A percentile compares a stretch with the other conserved stretches of the same genome.
These are phyloP conservation scores for Scytalidium sp. DNA, from an alignment of 2,329 filamentous ascomycete genomes.

Conservation along the genomic window DNA sequence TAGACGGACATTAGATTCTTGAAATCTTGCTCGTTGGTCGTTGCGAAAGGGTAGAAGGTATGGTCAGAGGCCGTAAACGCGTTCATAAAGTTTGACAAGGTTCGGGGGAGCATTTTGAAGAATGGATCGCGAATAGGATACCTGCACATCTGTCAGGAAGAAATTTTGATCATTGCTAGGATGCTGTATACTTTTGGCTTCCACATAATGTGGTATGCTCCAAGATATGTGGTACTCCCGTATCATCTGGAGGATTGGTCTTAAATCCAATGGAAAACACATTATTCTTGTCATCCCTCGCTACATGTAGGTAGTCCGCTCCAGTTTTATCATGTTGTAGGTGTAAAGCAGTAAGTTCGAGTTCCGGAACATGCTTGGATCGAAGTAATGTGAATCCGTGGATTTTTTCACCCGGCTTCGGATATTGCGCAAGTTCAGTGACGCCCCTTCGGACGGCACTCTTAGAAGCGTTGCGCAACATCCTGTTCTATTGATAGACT, in stretches of 20 bases:
- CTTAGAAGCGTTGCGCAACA: constrained; percentile 50
- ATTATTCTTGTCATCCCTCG: constrained; percentile 96
- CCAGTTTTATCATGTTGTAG: constrained; percentile 93
- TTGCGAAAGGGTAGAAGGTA: constrained; percentile 96
- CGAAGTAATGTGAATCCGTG: constrained; percentile 91
- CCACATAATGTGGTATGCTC: constrained; percentile 97
- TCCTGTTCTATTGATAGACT: constrained; percentile 20
- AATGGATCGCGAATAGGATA: constrained; percentile 98
- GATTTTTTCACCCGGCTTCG: constrained; percentile 77
- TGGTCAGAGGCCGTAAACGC: constrained; percentile 96
- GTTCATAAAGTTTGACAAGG: constrained; percentile 99
- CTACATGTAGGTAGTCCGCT: constrained; percentile 93
- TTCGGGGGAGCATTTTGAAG: constrained; percentile 99
- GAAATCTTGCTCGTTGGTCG: constrained; percentile 92
- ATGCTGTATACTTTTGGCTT: constrained; percentile 71
- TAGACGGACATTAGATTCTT: constrained; percentile 96
- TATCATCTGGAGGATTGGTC: constrained; percentile 96
- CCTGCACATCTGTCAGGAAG: constrained; percentile 44
- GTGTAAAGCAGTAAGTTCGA: constrained; percentile 87
- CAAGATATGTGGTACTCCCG: constrained; percentile 92
- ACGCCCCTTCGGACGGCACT: constrained; percentile 58
- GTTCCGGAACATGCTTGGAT: constrained; percentile 88
- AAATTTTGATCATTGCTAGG: constrained; percentile 5
- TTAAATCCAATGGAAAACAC: constrained; percentile 99
- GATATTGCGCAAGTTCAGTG: constrained; percentile 72